These are phyloP conservation scores for Inga laurina DNA, from an alignment of 306 rosid genomes.

Conservation along the genomic window DNA sequence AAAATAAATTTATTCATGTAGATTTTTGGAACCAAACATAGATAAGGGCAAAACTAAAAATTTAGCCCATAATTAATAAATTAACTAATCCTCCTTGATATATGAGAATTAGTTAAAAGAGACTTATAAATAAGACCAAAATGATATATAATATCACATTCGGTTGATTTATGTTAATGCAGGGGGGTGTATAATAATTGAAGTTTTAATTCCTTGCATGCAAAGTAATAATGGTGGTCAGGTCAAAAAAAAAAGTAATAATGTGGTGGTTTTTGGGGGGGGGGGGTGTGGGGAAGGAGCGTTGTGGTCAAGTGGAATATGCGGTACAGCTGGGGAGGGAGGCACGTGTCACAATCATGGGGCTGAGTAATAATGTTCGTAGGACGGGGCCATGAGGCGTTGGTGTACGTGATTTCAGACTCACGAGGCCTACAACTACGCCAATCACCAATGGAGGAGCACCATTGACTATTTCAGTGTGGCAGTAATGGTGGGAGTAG, in stretches of 20 bases:
- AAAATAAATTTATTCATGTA: too few relatives aligned
- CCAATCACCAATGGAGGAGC: neutral
- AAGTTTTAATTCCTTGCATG: too few relatives aligned
- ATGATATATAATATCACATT: neutral
- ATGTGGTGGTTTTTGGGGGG: neutral
- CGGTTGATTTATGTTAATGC: neutral
- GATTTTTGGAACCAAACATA: too few relatives aligned
- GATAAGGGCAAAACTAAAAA: too few relatives aligned
- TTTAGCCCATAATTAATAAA: too few relatives aligned
- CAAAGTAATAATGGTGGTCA: neutral
- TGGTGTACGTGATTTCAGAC: neutral
- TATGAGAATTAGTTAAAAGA: too few relatives aligned
- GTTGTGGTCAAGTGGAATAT: neutral
- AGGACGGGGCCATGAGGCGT: neutral
- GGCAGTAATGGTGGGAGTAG: too few relatives aligned
- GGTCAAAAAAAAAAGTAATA: neutral
- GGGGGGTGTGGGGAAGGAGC: neutral
- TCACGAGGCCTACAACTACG: neutral
- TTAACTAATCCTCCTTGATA: too few relatives aligned
- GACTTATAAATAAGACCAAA: too few relatives aligned
- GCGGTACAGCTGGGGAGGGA: neutral
- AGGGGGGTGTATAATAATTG: neutral
- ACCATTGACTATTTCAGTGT: too few relatives aligned
- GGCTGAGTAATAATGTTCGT: neutral
- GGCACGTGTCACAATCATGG: constrained; percentile 16